phyloP scores from a whole-genome alignment of 805 yeast species.

The Candida rishiriensis region DNA sequence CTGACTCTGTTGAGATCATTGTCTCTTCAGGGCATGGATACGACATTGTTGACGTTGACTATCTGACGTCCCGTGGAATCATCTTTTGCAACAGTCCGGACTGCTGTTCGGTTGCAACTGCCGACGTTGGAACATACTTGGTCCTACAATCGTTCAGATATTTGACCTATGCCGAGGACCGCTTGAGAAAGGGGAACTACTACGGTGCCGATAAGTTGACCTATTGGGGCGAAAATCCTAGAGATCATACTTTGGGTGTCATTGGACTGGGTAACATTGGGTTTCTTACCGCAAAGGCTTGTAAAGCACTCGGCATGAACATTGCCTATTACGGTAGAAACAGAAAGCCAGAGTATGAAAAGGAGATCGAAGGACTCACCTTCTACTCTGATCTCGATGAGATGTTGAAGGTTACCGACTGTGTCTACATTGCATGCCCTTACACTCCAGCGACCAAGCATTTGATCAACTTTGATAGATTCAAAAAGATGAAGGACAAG shows the following conservation, averaged over 20 bases:
- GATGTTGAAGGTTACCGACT: slow-evolving; percentile 26
- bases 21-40: slow-evolving; percentile 38
- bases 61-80: slow-evolving; percentile 29
- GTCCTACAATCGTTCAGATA: slow-evolving; percentile 33
- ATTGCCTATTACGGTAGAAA: slow-evolving; percentile 38
- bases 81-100: slow-evolving; percentile 37
- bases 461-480: slow-evolving; percentile 30
- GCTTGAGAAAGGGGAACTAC: slow-evolving; percentile 32
- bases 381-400: slow-evolving; percentile 23
- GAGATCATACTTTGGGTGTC: slow-evolving; percentile 40
- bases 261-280: slow-evolving; percentile 49
- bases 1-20: slow-evolving; percentile 32
- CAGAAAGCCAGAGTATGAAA: slow-evolving; percentile 28
- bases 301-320: slow-evolving; percentile 40
- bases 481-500: slow-evolving; percentile 24
- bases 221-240: slow-evolving; percentile 35
- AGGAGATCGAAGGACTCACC: slow-evolving; percentile 29
- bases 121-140: slow-evolving; percentile 34
- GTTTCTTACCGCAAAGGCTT: slow-evolving; percentile 36
- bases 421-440: slow-evolving; percentile 36
- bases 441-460: slow-evolving; percentile 35
- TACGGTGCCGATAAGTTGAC: slow-evolving; percentile 29
- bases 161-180: slow-evolving; percentile 34
- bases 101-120: slow-evolving; percentile 36
- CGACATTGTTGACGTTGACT: slow-evolving; percentile 36